Base-by-base conservation (phyloP, 2,329 filamentous ascomycete species). In the Coniosporium tulheliwenetii region DNA sequence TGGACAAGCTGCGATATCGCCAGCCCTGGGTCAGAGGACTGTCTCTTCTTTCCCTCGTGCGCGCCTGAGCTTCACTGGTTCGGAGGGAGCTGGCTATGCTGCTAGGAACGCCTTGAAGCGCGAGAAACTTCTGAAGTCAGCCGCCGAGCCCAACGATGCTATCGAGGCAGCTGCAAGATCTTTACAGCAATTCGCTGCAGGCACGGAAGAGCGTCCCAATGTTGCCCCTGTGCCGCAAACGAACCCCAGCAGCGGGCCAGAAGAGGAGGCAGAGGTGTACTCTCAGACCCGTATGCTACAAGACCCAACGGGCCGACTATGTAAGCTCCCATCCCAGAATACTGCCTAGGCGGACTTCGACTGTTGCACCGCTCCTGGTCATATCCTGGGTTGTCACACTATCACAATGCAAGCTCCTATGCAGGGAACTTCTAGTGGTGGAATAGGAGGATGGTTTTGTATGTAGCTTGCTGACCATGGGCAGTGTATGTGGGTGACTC, bases 401-500 rank as follows among this genome's bases (percentile, higher is more conserved):
- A 26, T 26, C 19, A 4, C 19, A 26, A 26, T 26, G 19, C 19
- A 26, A 26, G 19, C 19, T 3, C 19, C 7, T 7, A 26, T 26
- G 19, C 19, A 26, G 19, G 7, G 7, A 7, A 26, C 7, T 7
- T 7, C 19, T 26, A 26, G 19, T 7, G 19, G 19, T 26, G 19
- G 19, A 26, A 26, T 26, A 26, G 19, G 19, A 26, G 19, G 19
- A 26, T 26, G 3, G 19, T 4, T 26, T 7, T 26, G 19, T 7
- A 26, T 26, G 7, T 26, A 26, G 19, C 19, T 26, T 26, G 19
- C 19, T 26, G 19, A 26, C 19, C 7, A 26, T 7, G 7, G 7
- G 19, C 19, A 26, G n/a, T 30, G 30, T 79, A 77, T 45, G 64
- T 78, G 44, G 75, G 76, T n/a, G 72, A 78, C 46, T 74, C 76